A percentile compares a stretch with the other conserved stretches of the same genome.
phyloP scores from a whole-genome alignment of 108 stramenopile genomes.

The Licmophora abbreviata region DNA sequence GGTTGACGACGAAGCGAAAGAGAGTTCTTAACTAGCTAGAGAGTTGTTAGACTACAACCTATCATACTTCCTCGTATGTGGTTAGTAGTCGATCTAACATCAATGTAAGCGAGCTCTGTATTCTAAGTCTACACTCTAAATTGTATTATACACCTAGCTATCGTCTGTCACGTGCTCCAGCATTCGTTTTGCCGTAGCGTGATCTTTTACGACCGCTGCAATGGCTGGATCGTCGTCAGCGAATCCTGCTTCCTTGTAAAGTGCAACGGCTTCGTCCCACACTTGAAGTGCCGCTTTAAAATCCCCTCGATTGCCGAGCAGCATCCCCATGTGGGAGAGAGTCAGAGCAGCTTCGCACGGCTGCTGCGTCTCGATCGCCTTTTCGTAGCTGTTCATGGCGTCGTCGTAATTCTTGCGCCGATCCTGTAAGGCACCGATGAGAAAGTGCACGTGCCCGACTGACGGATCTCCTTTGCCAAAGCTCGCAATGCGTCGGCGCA shows the following conservation, averaged over 20 bases:
- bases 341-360: neutral
- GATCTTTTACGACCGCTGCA: constrained; percentile 1
- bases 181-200: constrained; percentile 4
- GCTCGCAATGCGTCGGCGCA: neutral
- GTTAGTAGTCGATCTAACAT: neutral
- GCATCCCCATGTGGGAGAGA: constrained; percentile 4
- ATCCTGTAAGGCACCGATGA: neutral
- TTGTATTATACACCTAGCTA: neutral
- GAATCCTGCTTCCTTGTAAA: constrained; percentile 7
- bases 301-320: neutral
- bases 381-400: neutral
- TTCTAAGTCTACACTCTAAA: neutral
- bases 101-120: neutral
- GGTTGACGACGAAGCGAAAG: neutral
- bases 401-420: constrained; percentile 1
- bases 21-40: neutral
- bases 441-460: neutral
- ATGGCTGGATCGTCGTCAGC: neutral
- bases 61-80: neutral
- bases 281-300: neutral
- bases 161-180: neutral
- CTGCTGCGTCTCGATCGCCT: neutral
- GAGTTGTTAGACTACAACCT: neutral
- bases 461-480: constrained; percentile 5
- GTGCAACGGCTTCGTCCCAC: constrained; percentile 3